Base-by-base conservation (phyloP, 495 filamentous ascomycete species). In the Trichoderma gamsii region DNA sequence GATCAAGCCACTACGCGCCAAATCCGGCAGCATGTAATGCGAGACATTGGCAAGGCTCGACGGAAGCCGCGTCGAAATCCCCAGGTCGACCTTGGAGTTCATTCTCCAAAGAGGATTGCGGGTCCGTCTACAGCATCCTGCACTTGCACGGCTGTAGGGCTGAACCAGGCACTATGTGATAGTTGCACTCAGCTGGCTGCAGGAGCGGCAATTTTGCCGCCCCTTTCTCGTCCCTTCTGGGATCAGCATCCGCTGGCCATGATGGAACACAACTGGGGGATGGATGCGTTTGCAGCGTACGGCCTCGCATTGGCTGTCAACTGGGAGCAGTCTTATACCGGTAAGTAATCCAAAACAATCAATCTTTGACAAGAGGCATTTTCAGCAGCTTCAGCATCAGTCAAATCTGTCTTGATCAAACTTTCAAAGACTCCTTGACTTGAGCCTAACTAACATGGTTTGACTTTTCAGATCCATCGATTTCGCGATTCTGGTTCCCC, bases 11-110 rank as follows among this genome's bases (percentile, higher is more conserved):
- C 56, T 3, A 32, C 27, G 25, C 56, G 56, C 56, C 56, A 32
- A 9, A 61, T 61, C 13, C 56, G 56, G 8, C 56, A 61, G 25
- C 56, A 61, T 18, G 56, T 61, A 23, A 61, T 61, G 56, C 56
- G 56, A 4, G 27, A 61, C 25, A 61, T 61, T 61, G 56, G 56
- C 9, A 61, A 18, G 13, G 56, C 56, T 12, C 56, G 56, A 6
- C 56, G 56, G 56, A 61, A 61, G 56, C 56, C 56, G 27, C 56
- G 16, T 13, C 56, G 56, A 2, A 61, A 61, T 11, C 56, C 56
- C 3, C 56, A 61, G 9, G 56, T 61, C 2, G 27, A 61, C 2
- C 25, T 61, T 11, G 2, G 13, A 29, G 56, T 61, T 9, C 4
- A 25, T 16, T 32, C 56, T 5, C 0, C 25, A 9, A 25, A 59